Evolutionary conservation across 2,329 filamentous ascomycete genomes (phyloP).

Genomic region (Colletotrichum sp.): DNA sequence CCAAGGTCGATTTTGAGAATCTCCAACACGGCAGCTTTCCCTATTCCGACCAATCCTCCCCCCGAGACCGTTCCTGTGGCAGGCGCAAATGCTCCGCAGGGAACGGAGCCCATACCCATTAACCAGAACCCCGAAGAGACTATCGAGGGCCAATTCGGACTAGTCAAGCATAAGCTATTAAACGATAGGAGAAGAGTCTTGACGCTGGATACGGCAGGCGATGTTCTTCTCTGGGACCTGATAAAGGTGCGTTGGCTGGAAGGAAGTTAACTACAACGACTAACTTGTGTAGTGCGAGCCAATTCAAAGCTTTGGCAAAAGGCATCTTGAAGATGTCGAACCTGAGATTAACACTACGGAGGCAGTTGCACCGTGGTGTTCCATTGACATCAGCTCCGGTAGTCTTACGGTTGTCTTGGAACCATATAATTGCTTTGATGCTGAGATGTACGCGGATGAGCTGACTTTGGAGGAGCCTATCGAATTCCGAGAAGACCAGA

Average conservation of each 20-base stretch:
- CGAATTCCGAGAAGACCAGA: conserved; percentile 90
- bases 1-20: conserved; percentile 80
- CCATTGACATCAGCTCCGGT: conserved; percentile 91
- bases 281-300: conserved; percentile 71
- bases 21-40: conserved; percentile 83
- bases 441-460: conserved; percentile 96
- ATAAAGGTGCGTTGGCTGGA: conserved; percentile 65
- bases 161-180: conserved; percentile 91
- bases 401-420: conserved; percentile 90
- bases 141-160: conserved; percentile 92
- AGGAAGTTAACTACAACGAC: not conserved
- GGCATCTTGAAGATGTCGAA: conserved; percentile 91
- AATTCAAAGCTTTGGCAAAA: conserved; percentile 91
- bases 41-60: conserved; percentile 58
- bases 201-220: conserved; percentile 92
- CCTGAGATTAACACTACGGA: conserved; percentile 86
- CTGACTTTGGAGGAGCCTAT: conserved; percentile 74
- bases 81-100: conserved; percentile 8
- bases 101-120: conserved; percentile 58
- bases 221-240: conserved; percentile 94
- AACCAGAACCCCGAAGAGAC: conserved; percentile 76
- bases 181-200: conserved; percentile 90
- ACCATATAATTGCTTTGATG: conserved; percentile 95
- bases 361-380: conserved; percentile 94
- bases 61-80: conserved; percentile 53